Base-by-base conservation (phyloP, 2,329 filamentous ascomycete genomes). In the Sclerotinia sclerotiorum region DNA sequence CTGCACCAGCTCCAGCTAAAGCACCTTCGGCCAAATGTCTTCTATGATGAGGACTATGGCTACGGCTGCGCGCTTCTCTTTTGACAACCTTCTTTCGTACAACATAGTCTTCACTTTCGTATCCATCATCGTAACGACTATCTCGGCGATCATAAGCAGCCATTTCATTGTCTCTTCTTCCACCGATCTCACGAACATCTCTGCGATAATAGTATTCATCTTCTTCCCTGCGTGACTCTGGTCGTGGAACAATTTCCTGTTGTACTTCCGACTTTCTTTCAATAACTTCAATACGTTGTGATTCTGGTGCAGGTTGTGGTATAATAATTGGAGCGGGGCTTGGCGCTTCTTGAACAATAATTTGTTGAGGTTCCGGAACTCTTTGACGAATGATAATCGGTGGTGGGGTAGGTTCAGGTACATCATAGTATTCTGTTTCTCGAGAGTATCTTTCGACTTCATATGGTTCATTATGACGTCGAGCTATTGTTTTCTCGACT, bases 11-110 rank as follows among this genome's bases (percentile, higher is more conserved):
- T 21, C 87, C 87, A 39, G 87, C 87, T 21, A 89, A 80, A 13
- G 87, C 87, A n/a, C 87, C 87, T 74, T 88, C 87, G 29, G 87
- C 87, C 6, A 90, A 77, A 72, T 88, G 84, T 54, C 84, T 84
- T 76, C 83, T 87, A 72, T 85, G 85, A 71, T 86, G 82, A 62
- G 82, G 79, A 52, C 81, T 81, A 5, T 81, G 78, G 71, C 83
- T 84, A 51, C 72, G 68, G 15, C 84, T 86, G 55, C 83, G 81
- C 24, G 85, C 84, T 27, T 83, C 82, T 24, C 51, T 57, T 17
- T 81, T 83, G 46, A 85, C 68, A 49, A 75, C 63, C 63, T 70
- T 73, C 42, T 70, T 70, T 79, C 54, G 84, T 76, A 60, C 79
- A 80, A 72, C 79, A 79, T 71, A 82, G 79, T 73, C 82, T 48